Evolutionary conservation across 1,284 basidiomycete genomes (phyloP).

Genomic region (Phellinidium pouzarii): DNA sequence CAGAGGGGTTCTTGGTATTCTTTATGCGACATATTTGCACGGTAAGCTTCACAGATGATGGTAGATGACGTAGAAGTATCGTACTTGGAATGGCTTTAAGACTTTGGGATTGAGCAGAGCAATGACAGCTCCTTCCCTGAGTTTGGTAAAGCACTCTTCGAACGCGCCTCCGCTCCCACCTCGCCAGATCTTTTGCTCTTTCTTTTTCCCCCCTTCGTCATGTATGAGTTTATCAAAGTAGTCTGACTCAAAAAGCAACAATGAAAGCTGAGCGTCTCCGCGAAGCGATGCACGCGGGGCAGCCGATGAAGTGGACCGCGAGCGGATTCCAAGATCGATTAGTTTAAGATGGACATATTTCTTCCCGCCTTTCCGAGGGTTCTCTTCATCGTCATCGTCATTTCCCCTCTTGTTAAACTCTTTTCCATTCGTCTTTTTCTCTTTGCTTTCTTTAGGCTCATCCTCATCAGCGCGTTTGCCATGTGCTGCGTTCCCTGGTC

Average conservation of each 20-base stretch:
- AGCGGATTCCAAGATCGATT: slow-evolving; percentile 68
- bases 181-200: slow-evolving; percentile 60
- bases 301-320: slow-evolving; percentile 43
- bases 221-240: slow-evolving; percentile 45
- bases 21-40: slow-evolving; percentile 29
- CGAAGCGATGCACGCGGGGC: slow-evolving; percentile 33
- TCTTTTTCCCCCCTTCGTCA: slow-evolving; percentile 33
- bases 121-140: slow-evolving; percentile 84
- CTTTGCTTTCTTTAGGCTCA: slow-evolving; percentile 16
- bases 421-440: slow-evolving; percentile 3
- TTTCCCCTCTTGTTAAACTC: slow-evolving; percentile 20
- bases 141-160: slow-evolving; percentile 73
- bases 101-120: slow-evolving; percentile 87
- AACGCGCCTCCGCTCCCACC: slow-evolving; percentile 92
- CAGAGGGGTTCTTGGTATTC: slow-evolving; percentile 62
- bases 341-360: slow-evolving; percentile 88
- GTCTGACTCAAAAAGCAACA: slow-evolving; percentile 88
- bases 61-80: slow-evolving; percentile 21
- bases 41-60: slow-evolving; percentile 4
- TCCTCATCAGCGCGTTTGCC: slow-evolving; percentile 36
- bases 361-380: slow-evolving; percentile 47
- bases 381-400: slow-evolving; percentile 29
- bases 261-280: slow-evolving; percentile 78
- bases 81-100: slow-evolving; percentile 77
- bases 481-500: slow-evolving; percentile 44